Conservation (phyloP, 805 yeast species). For the Myxozyma mucilagina region DNA sequence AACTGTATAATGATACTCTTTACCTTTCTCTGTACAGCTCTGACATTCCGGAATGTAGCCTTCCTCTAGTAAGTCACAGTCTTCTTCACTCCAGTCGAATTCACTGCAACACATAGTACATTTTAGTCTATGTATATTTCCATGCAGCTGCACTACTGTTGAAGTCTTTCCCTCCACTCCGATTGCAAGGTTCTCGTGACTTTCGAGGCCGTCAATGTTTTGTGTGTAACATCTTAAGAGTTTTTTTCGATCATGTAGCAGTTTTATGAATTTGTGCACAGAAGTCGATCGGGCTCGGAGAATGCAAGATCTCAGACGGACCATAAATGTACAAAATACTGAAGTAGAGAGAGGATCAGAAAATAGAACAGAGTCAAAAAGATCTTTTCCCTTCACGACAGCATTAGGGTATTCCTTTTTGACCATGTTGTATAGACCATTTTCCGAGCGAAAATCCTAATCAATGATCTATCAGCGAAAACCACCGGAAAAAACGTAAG, state of each 20-base stretch:
- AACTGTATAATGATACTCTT: neutral
- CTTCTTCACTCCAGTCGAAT: conserved; percentile 62
- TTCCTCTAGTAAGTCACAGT: conserved; percentile 49
- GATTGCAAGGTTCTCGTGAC: conserved; percentile 58
- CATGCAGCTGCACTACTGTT: conserved; percentile 88
- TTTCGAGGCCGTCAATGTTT: conserved; percentile 87
- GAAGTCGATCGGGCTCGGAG: conserved; percentile 73
- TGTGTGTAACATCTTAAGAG: conserved; percentile 89
- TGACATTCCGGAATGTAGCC: conserved; percentile 81
- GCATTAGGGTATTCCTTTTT: conserved; percentile 60
- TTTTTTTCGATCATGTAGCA: conserved; percentile 60
- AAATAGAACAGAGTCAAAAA: conserved; percentile 84
- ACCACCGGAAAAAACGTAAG: neutral
- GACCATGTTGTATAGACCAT: conserved; percentile 78
- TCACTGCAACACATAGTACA: conserved; percentile 70
- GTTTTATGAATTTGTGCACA: conserved; percentile 74
- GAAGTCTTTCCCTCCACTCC: conserved; percentile 58
- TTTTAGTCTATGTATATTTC: conserved; percentile 72
- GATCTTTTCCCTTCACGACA: conserved; percentile 80
- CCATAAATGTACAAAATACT: conserved; percentile 89
- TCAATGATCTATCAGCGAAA: neutral
- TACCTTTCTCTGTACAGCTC: conserved; percentile 53
- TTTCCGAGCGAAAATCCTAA: conserved; percentile 74
- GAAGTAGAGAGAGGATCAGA: conserved; percentile 63
- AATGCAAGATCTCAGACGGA: conserved; percentile 65